A percentile compares a stretch with the other conserved stretches of the same genome.
Evolutionary conservation across 2,329 filamentous ascomycete genomes (phyloP).

Genomic region (Aspergillus candidus): DNA sequence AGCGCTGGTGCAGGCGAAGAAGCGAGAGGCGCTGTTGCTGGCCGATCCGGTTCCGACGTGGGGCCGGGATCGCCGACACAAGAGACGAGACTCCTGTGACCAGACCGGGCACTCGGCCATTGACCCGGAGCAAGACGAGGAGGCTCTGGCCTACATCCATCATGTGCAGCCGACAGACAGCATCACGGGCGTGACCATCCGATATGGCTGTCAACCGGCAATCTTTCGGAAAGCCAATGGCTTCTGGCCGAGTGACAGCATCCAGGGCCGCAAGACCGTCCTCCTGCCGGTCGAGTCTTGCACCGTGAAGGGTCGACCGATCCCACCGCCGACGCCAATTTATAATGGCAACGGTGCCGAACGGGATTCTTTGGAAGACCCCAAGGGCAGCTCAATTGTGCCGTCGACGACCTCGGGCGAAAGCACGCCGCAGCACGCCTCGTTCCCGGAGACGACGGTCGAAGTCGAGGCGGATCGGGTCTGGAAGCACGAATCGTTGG

Average conservation of each 20-base stretch:
- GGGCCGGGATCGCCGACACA: constrained; percentile 35
- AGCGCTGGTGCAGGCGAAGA: constrained; percentile 44
- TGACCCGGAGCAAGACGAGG: constrained; percentile 53
- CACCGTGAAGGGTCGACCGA: constrained; percentile 66
- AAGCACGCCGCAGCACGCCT: constrained; percentile 4
- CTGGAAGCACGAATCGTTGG: constrained; percentile 88
- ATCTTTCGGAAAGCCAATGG: constrained; percentile 82
- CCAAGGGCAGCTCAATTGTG: constrained; percentile 30
- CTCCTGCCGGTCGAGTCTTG: constrained; percentile 86
- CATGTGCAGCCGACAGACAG: constrained; percentile 77
- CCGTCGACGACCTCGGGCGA: constrained; percentile 14
- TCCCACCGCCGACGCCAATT: constrained; percentile 27
- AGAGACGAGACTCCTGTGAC: constrained; percentile 42
- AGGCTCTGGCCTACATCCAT: constrained; percentile 86
- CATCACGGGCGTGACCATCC: constrained; percentile 82
- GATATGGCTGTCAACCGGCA: constrained; percentile 79
- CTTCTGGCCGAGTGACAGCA: constrained; percentile 88
- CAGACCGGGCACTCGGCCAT: constrained; percentile 20
- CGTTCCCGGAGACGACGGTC: constrained; percentile 16
- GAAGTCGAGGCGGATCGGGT: constrained; percentile 55
- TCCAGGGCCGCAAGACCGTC: constrained; percentile 75
- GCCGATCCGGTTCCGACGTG: constrained; percentile 37
- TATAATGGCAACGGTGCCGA: background rate
- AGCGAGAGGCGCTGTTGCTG: constrained; percentile 40
- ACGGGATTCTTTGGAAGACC: constrained; percentile 27